These are phyloP conservation scores for Anisogramma anomala DNA, from an alignment of 2,329 filamentous ascomycete genomes.

Conservation along the genomic window DNA sequence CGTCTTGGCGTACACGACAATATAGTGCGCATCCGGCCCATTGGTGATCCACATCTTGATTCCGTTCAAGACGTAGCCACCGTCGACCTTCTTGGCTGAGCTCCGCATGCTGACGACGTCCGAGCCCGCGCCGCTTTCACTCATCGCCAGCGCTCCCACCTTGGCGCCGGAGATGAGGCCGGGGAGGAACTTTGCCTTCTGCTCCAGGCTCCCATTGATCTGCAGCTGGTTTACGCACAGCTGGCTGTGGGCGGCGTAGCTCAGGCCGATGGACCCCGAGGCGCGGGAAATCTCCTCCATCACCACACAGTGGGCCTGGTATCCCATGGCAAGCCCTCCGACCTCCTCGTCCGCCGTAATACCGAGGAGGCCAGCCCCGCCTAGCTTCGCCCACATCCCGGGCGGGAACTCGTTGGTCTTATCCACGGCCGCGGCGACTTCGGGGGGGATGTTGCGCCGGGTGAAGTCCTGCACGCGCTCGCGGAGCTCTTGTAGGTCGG, in stretches of 20 bases:
- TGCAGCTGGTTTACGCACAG: constrained; percentile 94
- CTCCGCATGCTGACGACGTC: constrained; percentile 96
- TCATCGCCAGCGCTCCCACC: constrained; percentile 89
- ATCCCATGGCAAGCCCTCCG: constrained; percentile 82
- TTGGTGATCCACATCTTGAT: constrained; percentile 99
- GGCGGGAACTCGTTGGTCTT: constrained; percentile 76
- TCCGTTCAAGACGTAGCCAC: constrained; percentile 76
- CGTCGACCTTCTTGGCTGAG: constrained; percentile 66
- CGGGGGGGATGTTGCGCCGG: constrained; percentile 73
- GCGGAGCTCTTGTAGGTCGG: constrained; percentile 69
- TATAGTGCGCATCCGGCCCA: constrained; percentile 81
- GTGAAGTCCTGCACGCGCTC: constrained; percentile 83
- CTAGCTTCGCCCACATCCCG: constrained; percentile 88
- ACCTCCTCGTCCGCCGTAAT: constrained; percentile 90
- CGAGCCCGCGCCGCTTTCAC: constrained; percentile 77
- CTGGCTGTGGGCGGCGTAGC: constrained; percentile 92
- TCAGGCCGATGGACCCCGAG: constrained; percentile 72
- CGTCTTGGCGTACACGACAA: constrained; percentile 97
- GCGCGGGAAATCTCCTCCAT: constrained; percentile 92
- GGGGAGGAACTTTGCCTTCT: constrained; percentile 73
- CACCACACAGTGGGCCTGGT: constrained; percentile 90
- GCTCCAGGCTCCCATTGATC: constrained; percentile 68
- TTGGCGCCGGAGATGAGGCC: constrained; percentile 68
- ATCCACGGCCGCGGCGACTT: constrained; percentile 75
- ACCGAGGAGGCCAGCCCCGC: constrained; percentile 81